Evolutionary conservation across 306 rosid genomes (phyloP).

Genomic region (Quillaja saponaria): DNA sequence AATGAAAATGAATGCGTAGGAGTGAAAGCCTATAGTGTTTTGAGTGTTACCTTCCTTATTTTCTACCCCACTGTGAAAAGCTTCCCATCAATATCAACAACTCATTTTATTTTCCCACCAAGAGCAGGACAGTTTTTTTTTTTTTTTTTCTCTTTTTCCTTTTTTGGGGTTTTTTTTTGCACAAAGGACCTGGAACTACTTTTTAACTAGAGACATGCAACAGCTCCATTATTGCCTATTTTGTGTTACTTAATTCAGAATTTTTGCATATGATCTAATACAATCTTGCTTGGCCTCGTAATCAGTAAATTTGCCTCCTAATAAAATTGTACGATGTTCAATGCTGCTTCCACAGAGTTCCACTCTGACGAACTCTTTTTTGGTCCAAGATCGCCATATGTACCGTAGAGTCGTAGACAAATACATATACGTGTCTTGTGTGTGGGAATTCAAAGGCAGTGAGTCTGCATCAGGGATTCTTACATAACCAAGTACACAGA

Average conservation of each 20-base stretch:
- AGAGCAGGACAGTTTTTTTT: not conserved
- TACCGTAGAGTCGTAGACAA: not conserved
- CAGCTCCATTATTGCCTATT: conserved; percentile 1
- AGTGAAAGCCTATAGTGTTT: conserved; percentile 7
- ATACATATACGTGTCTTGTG: conserved; percentile 10
- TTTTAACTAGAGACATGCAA: conserved; percentile 20
- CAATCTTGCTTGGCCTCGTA: not conserved
- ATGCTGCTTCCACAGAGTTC: too few relatives aligned
- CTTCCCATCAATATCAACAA: conserved; percentile 54
- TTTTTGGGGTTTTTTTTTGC: conserved; percentile 17
- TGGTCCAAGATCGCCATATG: too few relatives aligned
- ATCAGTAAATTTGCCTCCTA: too few relatives aligned
- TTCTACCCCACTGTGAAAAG: conserved; percentile 46
- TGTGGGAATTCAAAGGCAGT: conserved; percentile 27
- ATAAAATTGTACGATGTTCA: too few relatives aligned
- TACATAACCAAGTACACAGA: conserved; percentile 40
- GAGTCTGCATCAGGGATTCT: conserved; percentile 24
- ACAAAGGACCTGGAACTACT: conserved; percentile 8
- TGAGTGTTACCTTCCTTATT: conserved; percentile 28
- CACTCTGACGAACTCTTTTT: too few relatives aligned
- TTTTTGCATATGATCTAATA: conserved; percentile 8
- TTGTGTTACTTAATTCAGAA: conserved; percentile 16
- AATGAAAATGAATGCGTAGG: conserved; percentile 26
- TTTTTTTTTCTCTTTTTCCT: not conserved
- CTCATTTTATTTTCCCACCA: conserved; percentile 25